Base-by-base conservation (phyloP, 2,329 filamentous ascomycete species). In the Teratosphaeria gauchensis region DNA sequence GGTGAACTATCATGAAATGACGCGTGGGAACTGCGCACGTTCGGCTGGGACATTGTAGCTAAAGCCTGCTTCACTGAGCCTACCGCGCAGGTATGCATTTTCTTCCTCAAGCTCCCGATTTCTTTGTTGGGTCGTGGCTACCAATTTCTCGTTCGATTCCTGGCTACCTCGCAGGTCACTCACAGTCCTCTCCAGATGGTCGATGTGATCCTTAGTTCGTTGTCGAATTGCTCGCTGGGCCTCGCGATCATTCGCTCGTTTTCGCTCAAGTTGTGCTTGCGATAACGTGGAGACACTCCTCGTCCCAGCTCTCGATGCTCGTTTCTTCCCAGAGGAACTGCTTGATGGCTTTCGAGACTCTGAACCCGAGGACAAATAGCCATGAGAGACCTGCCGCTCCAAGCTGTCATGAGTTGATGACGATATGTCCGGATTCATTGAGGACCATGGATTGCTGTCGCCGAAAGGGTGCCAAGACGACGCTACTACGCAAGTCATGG, bases 191-290 rank as follows among this genome's bases (percentile, higher is more conserved):
- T 84, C 80, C n/a, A 84, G 75, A 31, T 73, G 74, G 62, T 84
- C 81, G 61, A 83, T 83, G 67, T 82, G 81, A 63, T 82, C 80
- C 63, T 82, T 83, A 51, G 80, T 84, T 61, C 82, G 72, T 66
- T 82, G 80, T 32, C 82, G 78, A 63, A 83, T 84, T 54, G 80
- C 81, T 63, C 81, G 76, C 67, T 84, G 82, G 57, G 82, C 81
- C 69, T 84, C 82, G 61, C 82, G 76, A 68, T 84, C 82, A 68
- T 84, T 84, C 61, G 82, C 82, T 60, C 82, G 75, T 69, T 84
- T 84, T 55, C 82, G 74, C 65, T 84, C 82, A 54, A 84, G 73
- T 65, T 84, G 82, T 59, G 82, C 81, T 33, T 79, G 76, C 16
- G 81, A 82, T 57, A 84, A 73, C 9, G 80, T 80, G 42, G 78